Evolutionary conservation across 2,329 filamentous ascomycete genomes (phyloP).

Genomic region (Exserohilum turcica): DNA sequence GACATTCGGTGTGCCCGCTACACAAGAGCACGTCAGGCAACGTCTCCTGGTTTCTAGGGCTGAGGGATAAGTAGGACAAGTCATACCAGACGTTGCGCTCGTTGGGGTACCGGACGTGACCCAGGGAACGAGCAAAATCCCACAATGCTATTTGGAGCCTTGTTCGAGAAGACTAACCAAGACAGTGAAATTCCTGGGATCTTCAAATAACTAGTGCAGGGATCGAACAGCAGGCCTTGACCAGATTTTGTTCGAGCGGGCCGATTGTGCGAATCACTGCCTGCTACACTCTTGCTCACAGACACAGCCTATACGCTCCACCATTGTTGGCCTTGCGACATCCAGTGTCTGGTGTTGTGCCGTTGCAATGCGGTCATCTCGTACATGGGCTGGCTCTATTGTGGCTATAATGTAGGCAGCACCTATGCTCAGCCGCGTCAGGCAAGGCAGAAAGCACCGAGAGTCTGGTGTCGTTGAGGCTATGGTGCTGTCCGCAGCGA

Average conservation of each 20-base stretch:
- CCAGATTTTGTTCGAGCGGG: constrained; percentile 8
- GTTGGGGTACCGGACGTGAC: not conserved
- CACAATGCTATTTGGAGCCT: not conserved
- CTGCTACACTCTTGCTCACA: not conserved
- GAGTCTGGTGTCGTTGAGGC: constrained; percentile 1
- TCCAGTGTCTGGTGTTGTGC: not conserved
- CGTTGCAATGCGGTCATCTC: not conserved
- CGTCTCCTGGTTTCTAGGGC: constrained; percentile 7
- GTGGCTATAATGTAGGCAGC: not conserved
- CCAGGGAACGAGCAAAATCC: constrained; percentile 7
- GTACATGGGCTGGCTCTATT: not conserved
- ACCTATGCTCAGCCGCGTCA: constrained; percentile 18
- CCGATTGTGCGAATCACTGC: constrained; percentile 2
- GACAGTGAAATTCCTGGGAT: constrained; percentile 10
- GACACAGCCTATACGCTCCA: not conserved
- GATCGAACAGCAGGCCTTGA: not conserved
- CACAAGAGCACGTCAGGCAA: constrained; percentile 13
- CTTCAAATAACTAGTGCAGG: constrained; percentile 4
- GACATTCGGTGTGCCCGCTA: constrained; percentile 8
- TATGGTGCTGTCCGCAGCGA: not conserved
- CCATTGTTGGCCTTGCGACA: constrained; percentile 4
- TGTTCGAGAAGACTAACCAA: not conserved
- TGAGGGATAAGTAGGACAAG: constrained; percentile 15
- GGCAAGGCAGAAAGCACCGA: constrained; percentile 1
- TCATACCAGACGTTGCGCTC: constrained; percentile 10